Base-by-base conservation (phyloP, 129 eudicot genomes). In the Gnaphalium uliginosum region DNA sequence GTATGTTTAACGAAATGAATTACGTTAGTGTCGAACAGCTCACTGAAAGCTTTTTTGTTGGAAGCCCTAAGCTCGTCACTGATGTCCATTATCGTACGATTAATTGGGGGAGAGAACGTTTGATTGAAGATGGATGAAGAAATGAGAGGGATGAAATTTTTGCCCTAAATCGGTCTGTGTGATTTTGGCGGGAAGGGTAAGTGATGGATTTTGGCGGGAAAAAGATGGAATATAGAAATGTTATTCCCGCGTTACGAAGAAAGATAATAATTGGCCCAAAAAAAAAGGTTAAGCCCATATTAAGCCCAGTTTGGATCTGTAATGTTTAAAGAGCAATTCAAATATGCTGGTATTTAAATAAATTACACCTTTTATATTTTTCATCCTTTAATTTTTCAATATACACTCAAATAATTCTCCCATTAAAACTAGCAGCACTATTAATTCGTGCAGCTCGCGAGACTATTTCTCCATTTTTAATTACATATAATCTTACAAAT, bases 21-120 rank as follows among this genome's bases (percentile, higher is more conserved):
- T 90, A 91, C 99, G 75, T 87, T 84, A 48, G 87, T 87, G 32
- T 89, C 92, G 79, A 95, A 86, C 60, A 89, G 83, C 35, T 86
- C 86, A 81, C 80, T 83, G 86, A 95, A 95, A 8, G 85, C 83
- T 26, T 87, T 89, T 83, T 89, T 91, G 89, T 92, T 93, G 33
- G 91, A 71, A 1, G 88, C 85, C 80, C 89, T 85, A 2, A 79
- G 82, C 60, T 95, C 96, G 22, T 91, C 99, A 84, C 90, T 91
- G 77, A 89, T 82, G 73, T 95, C 99, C 99, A 95, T 94, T 64
- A 56, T 61, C 19, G 23, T 19, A n/a, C 60, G 22, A 19, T 69
- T 9, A 51, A 6, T 69, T 6, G 68, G 18, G 1, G 8, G n/a
- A 57, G 71, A 61, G 66, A 18, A 39, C 4, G 73, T 27, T 27